Percentiles rank a stretch among this genome's conserved stretches.
Conservation (phyloP, 2,329 filamentous ascomycete genomes). For the Talaromyces sp. region DNA sequence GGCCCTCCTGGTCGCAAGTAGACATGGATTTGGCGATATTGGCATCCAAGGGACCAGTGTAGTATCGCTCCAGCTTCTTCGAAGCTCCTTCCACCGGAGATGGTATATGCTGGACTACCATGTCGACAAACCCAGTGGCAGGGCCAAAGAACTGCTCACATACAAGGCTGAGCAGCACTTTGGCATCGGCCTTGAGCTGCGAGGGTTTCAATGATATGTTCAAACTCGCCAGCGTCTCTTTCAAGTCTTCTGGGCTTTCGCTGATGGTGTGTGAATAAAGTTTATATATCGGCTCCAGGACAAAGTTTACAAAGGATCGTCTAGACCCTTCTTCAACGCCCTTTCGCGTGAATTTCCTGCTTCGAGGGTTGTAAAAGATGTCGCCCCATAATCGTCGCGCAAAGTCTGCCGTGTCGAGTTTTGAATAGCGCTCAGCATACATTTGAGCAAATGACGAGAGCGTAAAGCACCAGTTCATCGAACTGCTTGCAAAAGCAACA, state of each 20-base stretch:
- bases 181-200: constrained; percentile 85
- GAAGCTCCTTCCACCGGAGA: constrained; percentile 75
- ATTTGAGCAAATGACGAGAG: constrained; percentile 90
- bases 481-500: constrained; percentile 90
- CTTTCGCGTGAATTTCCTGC: constrained; percentile 87
- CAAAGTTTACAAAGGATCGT: constrained; percentile 87
- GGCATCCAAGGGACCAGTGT: constrained; percentile 82
- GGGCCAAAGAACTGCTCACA: constrained; percentile 95
- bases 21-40: constrained; percentile 75
- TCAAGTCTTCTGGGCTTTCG: constrained; percentile 78
- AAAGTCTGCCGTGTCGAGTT: constrained; percentile 77
- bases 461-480: constrained; percentile 96
- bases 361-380: constrained; percentile 88
- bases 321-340: constrained; percentile 72
- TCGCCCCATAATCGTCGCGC: constrained; percentile 87
- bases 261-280: constrained; percentile 92
- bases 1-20: constrained; percentile 80
- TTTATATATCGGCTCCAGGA: constrained; percentile 96
- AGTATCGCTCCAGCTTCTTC: constrained; percentile 75
- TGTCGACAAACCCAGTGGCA: constrained; percentile 86
- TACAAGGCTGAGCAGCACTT: constrained; percentile 78
- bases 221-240: constrained; percentile 67
- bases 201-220: constrained; percentile 87
- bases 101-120: constrained; percentile 84
- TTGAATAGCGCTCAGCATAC: constrained; percentile 84